Evolutionary conservation across 371 early-diverging fungal species (phyloP), one percentile per base, ranked within the genome.

Genomic region (Spiromyces aspiralis): DNA sequence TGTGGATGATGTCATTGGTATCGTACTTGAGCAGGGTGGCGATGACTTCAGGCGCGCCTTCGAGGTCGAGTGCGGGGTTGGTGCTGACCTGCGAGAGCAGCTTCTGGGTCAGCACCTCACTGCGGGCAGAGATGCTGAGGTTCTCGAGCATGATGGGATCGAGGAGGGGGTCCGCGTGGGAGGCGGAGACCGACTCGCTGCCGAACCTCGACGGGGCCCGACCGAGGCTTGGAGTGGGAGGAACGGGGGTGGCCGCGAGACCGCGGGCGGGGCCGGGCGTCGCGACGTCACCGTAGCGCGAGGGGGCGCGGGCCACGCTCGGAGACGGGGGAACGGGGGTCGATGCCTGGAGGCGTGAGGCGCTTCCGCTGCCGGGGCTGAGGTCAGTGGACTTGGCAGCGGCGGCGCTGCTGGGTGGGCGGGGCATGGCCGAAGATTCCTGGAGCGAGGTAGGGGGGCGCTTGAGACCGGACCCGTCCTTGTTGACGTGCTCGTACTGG

Each of bases 401-500:
- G 26, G 3, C 21, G 16, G 6, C 26, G 23, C 4, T 27, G 22
- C 44, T 25, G 25, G 2, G 23, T 21, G 12, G 4, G 24, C 26
- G 44, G n/a, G 12, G 50, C 21, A 4, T 16, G 23, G 3, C 25
- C 44, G 10, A 26, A 43, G 16, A 41, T 35, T 25, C 24, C 43
- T 2, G 50, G 20, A 24, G 20, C 25, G 20, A 25, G 16, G 12
- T 26, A 19, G 51, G 42, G 19, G 20, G 50, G 41, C 12, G 13
- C 48, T 26, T 48, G 48, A 10, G 26, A 16, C 20, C 4, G 20
- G 21, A 26, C 48, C 13, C 21, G 12, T 12, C 12, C 51, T 61
- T 66, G 45, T 58, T 56, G 41, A 67, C 60, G 13, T 67, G 66
- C 59, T 67, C 67, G 45, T 67, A 67, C 54, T 55, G 60, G 44